Evolutionary conservation across 345 rosid genomes (phyloP).

Genomic region (Salix dunnii): DNA sequence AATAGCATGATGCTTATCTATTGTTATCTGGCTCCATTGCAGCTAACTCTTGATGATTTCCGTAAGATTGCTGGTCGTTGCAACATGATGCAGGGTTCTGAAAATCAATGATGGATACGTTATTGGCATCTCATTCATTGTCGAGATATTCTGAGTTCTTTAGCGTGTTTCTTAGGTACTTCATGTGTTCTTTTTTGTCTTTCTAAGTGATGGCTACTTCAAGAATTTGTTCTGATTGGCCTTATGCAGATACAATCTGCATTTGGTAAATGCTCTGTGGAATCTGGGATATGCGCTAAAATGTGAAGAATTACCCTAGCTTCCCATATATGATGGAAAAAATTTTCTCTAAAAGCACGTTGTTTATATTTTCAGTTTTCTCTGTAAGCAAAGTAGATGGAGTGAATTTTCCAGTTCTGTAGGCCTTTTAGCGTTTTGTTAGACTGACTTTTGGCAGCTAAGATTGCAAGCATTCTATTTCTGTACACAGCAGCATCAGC

Average conservation of each 20-base stretch:
- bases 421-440: neutral
- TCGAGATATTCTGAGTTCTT: neutral
- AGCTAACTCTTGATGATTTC: constrained; percentile 72
- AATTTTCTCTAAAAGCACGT: neutral
- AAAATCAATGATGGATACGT: neutral
- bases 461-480: too few relatives aligned
- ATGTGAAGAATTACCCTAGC: too few relatives aligned
- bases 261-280: too few relatives aligned
- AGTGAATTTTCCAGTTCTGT: neutral
- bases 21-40: constrained; percentile 15
- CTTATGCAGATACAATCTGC: too few relatives aligned
- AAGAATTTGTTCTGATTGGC: too few relatives aligned
- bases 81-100: constrained; percentile 46
- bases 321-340: too few relatives aligned
- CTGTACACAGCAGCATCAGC: too few relatives aligned
- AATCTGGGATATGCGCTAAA: too few relatives aligned
- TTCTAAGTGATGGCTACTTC: too few relatives aligned
- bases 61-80: constrained; percentile 54
- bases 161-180: too few relatives aligned
- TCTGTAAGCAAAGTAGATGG: neutral
- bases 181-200: too few relatives aligned
- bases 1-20: neutral
- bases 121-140: neutral
- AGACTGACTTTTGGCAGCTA: too few relatives aligned
- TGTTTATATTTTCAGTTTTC: neutral